These are phyloP conservation scores for Diospyros kaki DNA, from an alignment of 148 eudicot species.

Conservation along the genomic window DNA sequence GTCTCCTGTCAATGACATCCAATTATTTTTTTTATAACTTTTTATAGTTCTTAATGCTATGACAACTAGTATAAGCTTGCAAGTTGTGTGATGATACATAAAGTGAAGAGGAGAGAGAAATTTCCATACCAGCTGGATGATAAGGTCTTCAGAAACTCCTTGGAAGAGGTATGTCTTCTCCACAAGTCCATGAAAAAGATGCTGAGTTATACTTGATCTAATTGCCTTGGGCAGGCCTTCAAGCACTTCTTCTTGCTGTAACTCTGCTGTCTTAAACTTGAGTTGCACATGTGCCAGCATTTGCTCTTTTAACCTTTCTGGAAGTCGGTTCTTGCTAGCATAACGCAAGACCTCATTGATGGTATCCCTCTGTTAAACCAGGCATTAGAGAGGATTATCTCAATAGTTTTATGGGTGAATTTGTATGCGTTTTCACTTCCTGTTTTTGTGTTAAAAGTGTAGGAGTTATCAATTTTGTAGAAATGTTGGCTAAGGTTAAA, in stretches of 20 bases:
- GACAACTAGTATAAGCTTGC: too few species aligned
- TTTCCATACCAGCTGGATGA: constrained; percentile 40
- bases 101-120: too few species aligned
- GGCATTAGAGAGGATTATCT: neutral
- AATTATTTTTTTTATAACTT: too few species aligned
- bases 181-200: constrained; percentile 36
- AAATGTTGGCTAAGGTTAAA: too few species aligned
- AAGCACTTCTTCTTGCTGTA: constrained; percentile 54
- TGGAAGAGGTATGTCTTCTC: constrained; percentile 46
- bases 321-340: constrained; percentile 49
- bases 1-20: too few species aligned
- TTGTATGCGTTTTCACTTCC: neutral
- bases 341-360: constrained; percentile 37
- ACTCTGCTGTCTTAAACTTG: constrained; percentile 51
- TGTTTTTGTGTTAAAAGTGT: neutral
- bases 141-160: constrained; percentile 43
- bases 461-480: too few species aligned
- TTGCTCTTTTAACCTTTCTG: constrained; percentile 49
- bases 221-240: constrained; percentile 57
- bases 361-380: constrained; percentile 39
- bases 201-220: constrained; percentile 51
- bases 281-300: constrained; percentile 56
- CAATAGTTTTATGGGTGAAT: neutral
- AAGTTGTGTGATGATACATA: too few species aligned
- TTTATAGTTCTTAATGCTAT: too few species aligned